Percentiles rank a stretch among this genome's conserved stretches.
Conservation (phyloP, 768 basidiomycete genomes). For the Phylloporus rhodoxanthus region DNA sequence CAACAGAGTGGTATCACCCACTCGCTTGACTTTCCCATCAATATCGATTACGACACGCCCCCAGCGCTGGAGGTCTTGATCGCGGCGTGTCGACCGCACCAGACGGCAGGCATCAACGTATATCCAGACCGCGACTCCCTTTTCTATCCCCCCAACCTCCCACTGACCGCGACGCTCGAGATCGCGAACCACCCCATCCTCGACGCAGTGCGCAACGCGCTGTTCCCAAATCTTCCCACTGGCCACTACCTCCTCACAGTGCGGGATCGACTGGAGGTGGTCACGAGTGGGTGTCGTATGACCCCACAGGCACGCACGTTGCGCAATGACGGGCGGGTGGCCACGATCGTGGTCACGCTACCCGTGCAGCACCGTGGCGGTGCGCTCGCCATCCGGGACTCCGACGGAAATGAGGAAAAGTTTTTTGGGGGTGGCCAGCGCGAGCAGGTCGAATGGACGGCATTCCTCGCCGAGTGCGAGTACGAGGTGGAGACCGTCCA, state of each 20-base stretch:
- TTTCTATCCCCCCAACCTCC: conserved; percentile 67
- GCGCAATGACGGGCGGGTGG: conserved; percentile 61
- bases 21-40: conserved; percentile 76
- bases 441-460: conserved; percentile 73
- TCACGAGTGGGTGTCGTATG: conserved; percentile 56
- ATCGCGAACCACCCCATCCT: conserved; percentile 78
- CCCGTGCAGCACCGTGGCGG: conserved; percentile 74
- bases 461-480: conserved; percentile 68
- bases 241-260: conserved; percentile 67
- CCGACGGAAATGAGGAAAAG: conserved; percentile 52
- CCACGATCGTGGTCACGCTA: conserved; percentile 67
- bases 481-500: conserved; percentile 68
- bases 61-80: conserved; percentile 76
- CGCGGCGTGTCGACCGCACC: conserved; percentile 64
- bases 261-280: conserved; percentile 65
- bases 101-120: conserved; percentile 44
- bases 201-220: conserved; percentile 61
- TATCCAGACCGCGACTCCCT: conserved; percentile 60
- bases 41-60: conserved; percentile 67
- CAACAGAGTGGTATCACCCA: conserved; percentile 69
- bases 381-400: conserved; percentile 49
- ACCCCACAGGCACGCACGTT: conserved; percentile 47
- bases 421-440: conserved; percentile 58
- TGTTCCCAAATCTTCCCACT: conserved; percentile 65
- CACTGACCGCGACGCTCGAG: conserved; percentile 71